phyloP scores from a whole-genome alignment of 495 filamentous ascomycete genomes.

The Cairneyella variabilis region DNA sequence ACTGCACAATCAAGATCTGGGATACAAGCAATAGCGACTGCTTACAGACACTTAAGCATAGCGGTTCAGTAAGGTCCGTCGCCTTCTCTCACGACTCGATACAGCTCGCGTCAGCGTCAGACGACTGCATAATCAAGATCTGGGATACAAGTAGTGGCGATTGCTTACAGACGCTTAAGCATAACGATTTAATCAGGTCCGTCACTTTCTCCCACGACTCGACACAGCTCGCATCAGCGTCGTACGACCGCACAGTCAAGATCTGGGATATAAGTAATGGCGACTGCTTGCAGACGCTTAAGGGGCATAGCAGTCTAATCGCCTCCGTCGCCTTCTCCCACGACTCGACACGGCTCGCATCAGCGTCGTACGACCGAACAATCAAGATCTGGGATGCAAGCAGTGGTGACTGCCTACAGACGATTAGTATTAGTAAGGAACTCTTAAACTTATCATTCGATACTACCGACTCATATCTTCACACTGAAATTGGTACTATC shows the following conservation, averaged over 20 bases:
- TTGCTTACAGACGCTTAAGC: constrained; percentile 24
- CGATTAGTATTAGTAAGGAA: constrained; percentile 20
- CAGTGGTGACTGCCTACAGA: constrained; percentile 24
- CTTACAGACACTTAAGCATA: constrained; percentile 26
- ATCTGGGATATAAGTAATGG: too few species aligned
- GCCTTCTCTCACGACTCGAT: background rate
- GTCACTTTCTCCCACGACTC: too few species aligned
- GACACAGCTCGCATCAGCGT: constrained; percentile 29
- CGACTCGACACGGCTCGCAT: constrained; percentile 28
- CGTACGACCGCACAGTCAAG: constrained; percentile 29
- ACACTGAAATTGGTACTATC: constrained; percentile 23
- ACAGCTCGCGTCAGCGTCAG: constrained; percentile 23
- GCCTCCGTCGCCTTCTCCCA: too few species aligned
- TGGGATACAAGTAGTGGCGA: constrained; percentile 25
- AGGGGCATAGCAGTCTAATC: constrained; percentile 24
- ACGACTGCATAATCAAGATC: constrained; percentile 33
- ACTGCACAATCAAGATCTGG: constrained; percentile 24
- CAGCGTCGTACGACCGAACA: constrained; percentile 29
- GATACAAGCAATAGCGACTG: constrained; percentile 24
- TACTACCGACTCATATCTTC: constrained; percentile 24
- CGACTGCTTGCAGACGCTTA: constrained; percentile 18
- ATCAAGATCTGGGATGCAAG: constrained; percentile 35
- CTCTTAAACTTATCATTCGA: constrained; percentile 28
- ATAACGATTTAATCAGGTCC: constrained; percentile 20
- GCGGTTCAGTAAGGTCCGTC: constrained; percentile 10